phyloP scores from a whole-genome alignment of 2,329 filamentous ascomycete genomes.

The Microcyclospora tardicrescens region DNA sequence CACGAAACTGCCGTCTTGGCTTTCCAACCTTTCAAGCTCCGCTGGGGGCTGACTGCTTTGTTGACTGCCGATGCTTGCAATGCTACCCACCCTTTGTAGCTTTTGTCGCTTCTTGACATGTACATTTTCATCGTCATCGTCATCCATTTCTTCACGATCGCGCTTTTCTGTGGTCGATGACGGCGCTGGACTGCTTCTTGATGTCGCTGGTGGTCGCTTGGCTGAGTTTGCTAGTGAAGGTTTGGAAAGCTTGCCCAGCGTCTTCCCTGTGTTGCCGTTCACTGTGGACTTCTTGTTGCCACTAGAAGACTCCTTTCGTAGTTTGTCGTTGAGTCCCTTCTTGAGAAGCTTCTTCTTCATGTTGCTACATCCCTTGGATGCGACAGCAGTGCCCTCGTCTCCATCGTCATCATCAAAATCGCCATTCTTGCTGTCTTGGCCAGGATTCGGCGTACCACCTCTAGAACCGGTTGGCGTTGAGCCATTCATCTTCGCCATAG shows the following conservation, averaged over 20 bases:
- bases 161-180: slow-evolving; percentile 15
- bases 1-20: slow-evolving; percentile 24
- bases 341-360: slow-evolving; percentile 26
- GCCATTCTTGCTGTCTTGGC: slow-evolving; percentile 12
- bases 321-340: slow-evolving; percentile 30
- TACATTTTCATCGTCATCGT: slow-evolving; percentile 19
- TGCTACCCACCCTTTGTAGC: slow-evolving; percentile 22
- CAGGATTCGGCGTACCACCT: slow-evolving; percentile 21
- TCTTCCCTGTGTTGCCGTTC: not conserved
- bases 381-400: slow-evolving; percentile 8
- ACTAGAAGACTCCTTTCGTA: slow-evolving; percentile 14
- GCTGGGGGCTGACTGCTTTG: slow-evolving; percentile 10
- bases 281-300: slow-evolving; percentile 25
- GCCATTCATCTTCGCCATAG: slow-evolving; percentile 33
- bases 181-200: slow-evolving; percentile 10
- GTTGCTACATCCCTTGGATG: slow-evolving; percentile 13
- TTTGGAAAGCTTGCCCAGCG: slow-evolving; percentile 21
- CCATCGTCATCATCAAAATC: slow-evolving; percentile 16
- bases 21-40: slow-evolving; percentile 21
- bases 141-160: slow-evolving; percentile 21
- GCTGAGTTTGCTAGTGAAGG: slow-evolving; percentile 13
- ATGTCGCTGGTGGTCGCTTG: slow-evolving; percentile 12
- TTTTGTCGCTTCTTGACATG: slow-evolving; percentile 27
- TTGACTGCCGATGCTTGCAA: slow-evolving; percentile 19
- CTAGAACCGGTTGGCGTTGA: slow-evolving; percentile 20